phyloP scores from a whole-genome alignment of 495 filamentous ascomycete species.

The Hypoxylon subgilvum region DNA sequence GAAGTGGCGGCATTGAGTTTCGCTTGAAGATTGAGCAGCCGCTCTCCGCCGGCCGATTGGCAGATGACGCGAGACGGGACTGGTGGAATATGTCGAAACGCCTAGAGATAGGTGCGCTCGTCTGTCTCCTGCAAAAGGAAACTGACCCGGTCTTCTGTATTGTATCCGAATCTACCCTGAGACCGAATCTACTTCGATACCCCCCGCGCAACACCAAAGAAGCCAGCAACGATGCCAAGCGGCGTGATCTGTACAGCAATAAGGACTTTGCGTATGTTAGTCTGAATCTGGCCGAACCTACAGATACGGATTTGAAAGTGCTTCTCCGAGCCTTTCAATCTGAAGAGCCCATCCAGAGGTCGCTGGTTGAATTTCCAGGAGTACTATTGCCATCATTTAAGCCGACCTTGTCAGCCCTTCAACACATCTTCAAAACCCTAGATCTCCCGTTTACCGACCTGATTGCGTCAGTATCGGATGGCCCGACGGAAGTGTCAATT shows the following conservation, averaged over 20 bases:
- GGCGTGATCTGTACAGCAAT: conserved; percentile 5
- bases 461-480: conserved; percentile 50
- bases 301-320: not conserved
- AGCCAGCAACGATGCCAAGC: not conserved
- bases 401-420: conserved; percentile 65
- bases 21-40: conserved; percentile 63
- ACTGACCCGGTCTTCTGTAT: conserved; percentile 60
- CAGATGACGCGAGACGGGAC: conserved; percentile 47
- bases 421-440: conserved; percentile 55
- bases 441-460: conserved; percentile 66
- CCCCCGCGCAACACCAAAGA: not conserved
- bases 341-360: conserved; percentile 23
- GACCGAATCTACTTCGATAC: not conserved
- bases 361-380: conserved; percentile 71
- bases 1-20: conserved; percentile 61
- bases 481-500: not conserved
- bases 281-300: conserved; percentile 24
- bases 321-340: conserved; percentile 25
- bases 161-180: conserved; percentile 48
- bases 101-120: conserved; percentile 60
- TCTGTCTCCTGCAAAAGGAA: conserved; percentile 60
- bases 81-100: conserved; percentile 67
- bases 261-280: conserved; percentile 16
- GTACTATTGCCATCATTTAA: conserved; percentile 70
- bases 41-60: conserved; percentile 4